Conservation (phyloP, 2,329 filamentous ascomycete species). For the Pseudogymnoascus sp. region DNA sequence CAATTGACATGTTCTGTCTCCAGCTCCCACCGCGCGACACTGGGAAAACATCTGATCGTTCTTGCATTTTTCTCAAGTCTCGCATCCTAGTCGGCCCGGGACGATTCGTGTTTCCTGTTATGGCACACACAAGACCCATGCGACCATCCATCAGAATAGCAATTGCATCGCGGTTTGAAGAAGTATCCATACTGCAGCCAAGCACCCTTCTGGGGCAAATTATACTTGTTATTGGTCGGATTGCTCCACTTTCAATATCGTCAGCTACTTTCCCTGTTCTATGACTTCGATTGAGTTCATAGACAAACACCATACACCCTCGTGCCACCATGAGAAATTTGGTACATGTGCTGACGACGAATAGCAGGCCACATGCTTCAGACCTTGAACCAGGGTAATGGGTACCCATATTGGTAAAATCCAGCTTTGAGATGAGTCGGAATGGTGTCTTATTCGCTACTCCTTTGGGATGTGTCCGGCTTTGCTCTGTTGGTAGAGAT, state of each 20-base stretch:
- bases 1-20: neutral
- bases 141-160: slow-evolving; percentile 52
- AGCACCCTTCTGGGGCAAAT: slow-evolving; percentile 48
- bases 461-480: neutral
- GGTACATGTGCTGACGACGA: slow-evolving; percentile 45
- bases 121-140: slow-evolving; percentile 51
- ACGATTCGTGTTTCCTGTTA: slow-evolving; percentile 27
- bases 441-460: slow-evolving; percentile 23
- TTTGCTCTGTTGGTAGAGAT: neutral
- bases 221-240: slow-evolving; percentile 43
- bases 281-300: slow-evolving; percentile 29
- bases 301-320: slow-evolving; percentile 47
- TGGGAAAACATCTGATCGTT: neutral
- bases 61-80: slow-evolving; percentile 2
- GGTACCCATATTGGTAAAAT: slow-evolving; percentile 30
- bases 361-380: slow-evolving; percentile 19
- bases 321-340: slow-evolving; percentile 48
- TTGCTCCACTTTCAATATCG: slow-evolving; percentile 17
- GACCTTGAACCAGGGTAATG: slow-evolving; percentile 19
- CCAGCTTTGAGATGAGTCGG: slow-evolving; percentile 27
- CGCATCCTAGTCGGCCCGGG: slow-evolving; percentile 1
- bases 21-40: neutral
- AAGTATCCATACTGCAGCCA: slow-evolving; percentile 54
- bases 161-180: slow-evolving; percentile 43
- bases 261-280: neutral